Percentiles rank a stretch among this genome's conserved stretches.
These are phyloP conservation scores for Candida silvicultrix DNA, from an alignment of 805 yeast genomes.

Conservation along the genomic window DNA sequence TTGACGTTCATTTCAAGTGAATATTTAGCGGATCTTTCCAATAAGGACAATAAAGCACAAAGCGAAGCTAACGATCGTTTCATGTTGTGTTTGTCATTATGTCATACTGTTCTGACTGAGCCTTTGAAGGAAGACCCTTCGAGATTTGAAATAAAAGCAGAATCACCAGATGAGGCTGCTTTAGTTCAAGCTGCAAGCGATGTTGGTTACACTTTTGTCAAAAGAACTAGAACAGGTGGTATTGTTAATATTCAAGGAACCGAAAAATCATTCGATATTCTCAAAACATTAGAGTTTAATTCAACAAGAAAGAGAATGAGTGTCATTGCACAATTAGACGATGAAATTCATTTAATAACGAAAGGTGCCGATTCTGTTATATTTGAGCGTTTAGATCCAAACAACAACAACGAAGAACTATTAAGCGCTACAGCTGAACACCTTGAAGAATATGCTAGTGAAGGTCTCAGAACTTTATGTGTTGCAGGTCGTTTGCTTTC, in stretches of 20 bases:
- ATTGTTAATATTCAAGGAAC: constrained; percentile 62
- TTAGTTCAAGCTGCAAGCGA: constrained; percentile 76
- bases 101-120: constrained; percentile 77
- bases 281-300: constrained; percentile 68
- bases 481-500: constrained; percentile 62
- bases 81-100: constrained; percentile 67
- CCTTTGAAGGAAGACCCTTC: constrained; percentile 52
- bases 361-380: constrained; percentile 84
- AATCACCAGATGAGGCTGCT: constrained; percentile 88
- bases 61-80: constrained; percentile 57
- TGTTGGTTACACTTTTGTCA: constrained; percentile 64
- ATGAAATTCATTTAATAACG: constrained; percentile 58
- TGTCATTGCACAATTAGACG: constrained; percentile 60
- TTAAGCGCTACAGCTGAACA: constrained; percentile 62
- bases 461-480: constrained; percentile 77
- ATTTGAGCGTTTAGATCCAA: constrained; percentile 49
- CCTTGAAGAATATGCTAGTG: constrained; percentile 72
- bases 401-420: constrained; percentile 37
- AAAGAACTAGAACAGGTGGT: constrained; percentile 62
- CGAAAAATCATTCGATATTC: constrained; percentile 60
- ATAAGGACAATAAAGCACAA: constrained; percentile 41
- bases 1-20: constrained; percentile 64
- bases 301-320: constrained; percentile 87
- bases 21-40: constrained; percentile 49
- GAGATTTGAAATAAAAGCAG: constrained; percentile 59